Conservation (phyloP, 768 basidiomycete species). For the Auricularia auricula-judae region DNA sequence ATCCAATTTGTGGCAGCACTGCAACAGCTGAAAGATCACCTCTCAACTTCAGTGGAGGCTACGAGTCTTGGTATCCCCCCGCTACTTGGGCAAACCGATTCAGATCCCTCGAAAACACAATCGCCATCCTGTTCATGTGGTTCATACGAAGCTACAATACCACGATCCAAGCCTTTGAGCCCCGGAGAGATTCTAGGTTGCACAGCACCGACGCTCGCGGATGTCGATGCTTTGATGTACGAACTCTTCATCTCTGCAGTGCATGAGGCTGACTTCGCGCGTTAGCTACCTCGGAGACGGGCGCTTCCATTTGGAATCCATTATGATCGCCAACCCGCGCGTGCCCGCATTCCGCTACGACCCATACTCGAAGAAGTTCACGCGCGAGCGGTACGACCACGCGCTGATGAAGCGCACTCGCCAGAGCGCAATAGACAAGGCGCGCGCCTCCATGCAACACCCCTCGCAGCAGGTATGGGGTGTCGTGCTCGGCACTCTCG, state of each 20-base stretch:
- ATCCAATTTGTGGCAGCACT: constrained; percentile 96
- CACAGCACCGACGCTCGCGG: constrained; percentile 73
- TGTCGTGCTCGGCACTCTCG: constrained; percentile 86
- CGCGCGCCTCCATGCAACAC: constrained; percentile 51
- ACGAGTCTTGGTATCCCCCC: constrained; percentile 3
- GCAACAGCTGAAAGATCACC: constrained; percentile 73
- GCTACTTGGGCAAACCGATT: not conserved
- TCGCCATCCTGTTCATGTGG: constrained; percentile 38
- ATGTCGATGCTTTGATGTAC: constrained; percentile 87
- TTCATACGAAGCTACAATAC: constrained; percentile 65
- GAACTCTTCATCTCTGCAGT: constrained; percentile 16
- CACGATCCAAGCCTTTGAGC: constrained; percentile 82
- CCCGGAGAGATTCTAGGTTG: constrained; percentile 97
- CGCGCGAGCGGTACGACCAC: constrained; percentile 85
- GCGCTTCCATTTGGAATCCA: constrained; percentile 94
- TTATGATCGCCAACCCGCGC: constrained; percentile 98
- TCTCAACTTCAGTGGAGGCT: constrained; percentile 28
- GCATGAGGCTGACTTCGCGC: not conserved
- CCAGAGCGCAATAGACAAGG: constrained; percentile 62
- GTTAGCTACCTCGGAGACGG: constrained; percentile 92
- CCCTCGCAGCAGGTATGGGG: constrained; percentile 53
- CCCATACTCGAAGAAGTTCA: constrained; percentile 95
- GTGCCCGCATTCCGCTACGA: constrained; percentile 97
- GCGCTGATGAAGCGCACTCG: constrained; percentile 71
- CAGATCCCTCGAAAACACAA: constrained; percentile 5